A percentile compares a stretch with the other conserved stretches of the same genome.
phyloP scores from a whole-genome alignment of 2,329 filamentous ascomycete species.

The Paracamarosporium sp. region DNA sequence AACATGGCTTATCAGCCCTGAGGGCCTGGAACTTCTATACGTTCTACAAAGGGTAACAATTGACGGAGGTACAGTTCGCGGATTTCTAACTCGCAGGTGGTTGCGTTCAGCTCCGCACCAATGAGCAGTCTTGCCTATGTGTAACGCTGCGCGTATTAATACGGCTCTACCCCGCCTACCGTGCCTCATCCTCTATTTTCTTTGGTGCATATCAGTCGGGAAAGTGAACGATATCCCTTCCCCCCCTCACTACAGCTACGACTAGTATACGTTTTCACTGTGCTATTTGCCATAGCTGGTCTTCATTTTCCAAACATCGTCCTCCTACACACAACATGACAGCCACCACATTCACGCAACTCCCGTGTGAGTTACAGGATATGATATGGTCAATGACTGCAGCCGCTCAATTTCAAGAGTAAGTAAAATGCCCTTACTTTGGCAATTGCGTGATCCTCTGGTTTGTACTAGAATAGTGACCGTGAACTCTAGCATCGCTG shows the following conservation, averaged over 20 bases:
- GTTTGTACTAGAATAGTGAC: neutral
- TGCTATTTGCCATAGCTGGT: neutral
- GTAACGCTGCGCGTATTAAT: no score
- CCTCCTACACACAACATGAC: neutral
- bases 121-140: no score
- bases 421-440: neutral
- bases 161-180: neutral
- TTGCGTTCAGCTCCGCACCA: no score
- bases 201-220: no score
- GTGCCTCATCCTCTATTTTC: no score
- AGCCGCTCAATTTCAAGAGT: conserved; percentile 2
- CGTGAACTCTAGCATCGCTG: neutral
- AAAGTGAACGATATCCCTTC: neutral
- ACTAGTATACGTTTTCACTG: neutral
- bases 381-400: conserved; percentile 1
- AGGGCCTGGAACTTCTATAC: no score
- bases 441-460: neutral
- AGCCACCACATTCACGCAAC: neutral
- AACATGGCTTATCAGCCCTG: neutral
- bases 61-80: no score
- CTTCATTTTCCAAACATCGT: neutral
- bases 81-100: no score
- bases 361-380: conserved; percentile 1
- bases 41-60: no score
- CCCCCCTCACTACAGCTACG: neutral